phyloP scores from a whole-genome alignment of 495 filamentous ascomycete genomes.

The Talaromyces nanjingensis region DNA sequence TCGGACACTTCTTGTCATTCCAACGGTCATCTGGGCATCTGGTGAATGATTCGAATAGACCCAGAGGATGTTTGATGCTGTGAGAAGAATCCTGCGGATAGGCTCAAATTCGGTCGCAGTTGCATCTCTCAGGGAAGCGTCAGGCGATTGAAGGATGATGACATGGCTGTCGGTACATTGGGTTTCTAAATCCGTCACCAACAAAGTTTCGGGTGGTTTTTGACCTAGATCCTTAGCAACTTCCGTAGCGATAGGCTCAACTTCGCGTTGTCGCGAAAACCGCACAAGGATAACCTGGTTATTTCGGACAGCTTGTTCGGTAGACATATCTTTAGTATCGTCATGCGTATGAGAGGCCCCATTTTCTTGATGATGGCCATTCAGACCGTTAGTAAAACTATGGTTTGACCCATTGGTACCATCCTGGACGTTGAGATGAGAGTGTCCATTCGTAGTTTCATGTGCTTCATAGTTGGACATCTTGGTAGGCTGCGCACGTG shows the following conservation, averaged over 20 bases:
- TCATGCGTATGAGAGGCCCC: background rate
- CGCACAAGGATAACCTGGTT: background rate
- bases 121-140: slow-evolving; percentile 17
- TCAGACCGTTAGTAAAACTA: background rate
- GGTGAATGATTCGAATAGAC: slow-evolving; percentile 39
- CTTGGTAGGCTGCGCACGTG: background rate
- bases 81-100: slow-evolving; percentile 20
- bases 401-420: background rate
- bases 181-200: background rate
- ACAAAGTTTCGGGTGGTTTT: background rate
- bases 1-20: slow-evolving; percentile 44
- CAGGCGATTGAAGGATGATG: slow-evolving; percentile 17
- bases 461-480: background rate
- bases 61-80: slow-evolving; percentile 40
- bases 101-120: slow-evolving; percentile 14
- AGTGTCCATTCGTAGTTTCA: background rate
- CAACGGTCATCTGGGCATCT: slow-evolving; percentile 46
- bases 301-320: background rate
- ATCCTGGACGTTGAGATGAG: background rate
- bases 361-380: background rate
- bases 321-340: background rate
- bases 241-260: background rate
- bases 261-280: background rate
- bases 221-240: background rate
- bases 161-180: slow-evolving; percentile 15